Evolutionary conservation across 495 filamentous ascomycete species (phyloP).

Genomic region (Neurospora pannonica): DNA sequence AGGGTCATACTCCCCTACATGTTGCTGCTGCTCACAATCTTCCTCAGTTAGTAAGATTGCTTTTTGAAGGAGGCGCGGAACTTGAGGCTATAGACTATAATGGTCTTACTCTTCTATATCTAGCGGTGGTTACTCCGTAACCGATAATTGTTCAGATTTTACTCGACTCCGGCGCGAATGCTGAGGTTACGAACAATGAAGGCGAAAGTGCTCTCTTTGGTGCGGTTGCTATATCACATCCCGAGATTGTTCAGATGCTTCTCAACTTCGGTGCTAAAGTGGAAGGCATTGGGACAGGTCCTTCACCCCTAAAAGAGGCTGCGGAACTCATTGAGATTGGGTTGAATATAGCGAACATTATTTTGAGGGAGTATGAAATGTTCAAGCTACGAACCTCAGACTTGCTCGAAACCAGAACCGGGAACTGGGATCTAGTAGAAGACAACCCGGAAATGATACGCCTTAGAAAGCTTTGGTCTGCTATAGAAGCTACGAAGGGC

Average conservation of each 20-base stretch:
- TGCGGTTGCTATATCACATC: fast-evolving
- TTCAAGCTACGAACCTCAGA: background rate
- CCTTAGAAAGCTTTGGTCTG: fast-evolving
- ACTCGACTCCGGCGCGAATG: background rate
- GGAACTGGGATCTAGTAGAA: fast-evolving
- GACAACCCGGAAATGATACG: background rate
- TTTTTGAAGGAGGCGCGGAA: background rate
- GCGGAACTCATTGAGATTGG: background rate
- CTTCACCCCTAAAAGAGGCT: background rate
- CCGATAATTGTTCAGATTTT: background rate
- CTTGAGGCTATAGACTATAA: background rate
- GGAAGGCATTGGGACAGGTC: background rate
- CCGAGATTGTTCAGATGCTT: background rate
- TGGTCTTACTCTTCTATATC: too few relatives aligned
- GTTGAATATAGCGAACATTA: fast-evolving
- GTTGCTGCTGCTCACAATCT: fast-evolving
- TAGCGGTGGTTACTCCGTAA: fast-evolving
- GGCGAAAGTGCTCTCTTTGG: background rate
- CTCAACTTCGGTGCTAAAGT: background rate
- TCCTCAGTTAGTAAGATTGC: background rate
- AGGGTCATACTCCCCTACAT: background rate
- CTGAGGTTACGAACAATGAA: background rate
- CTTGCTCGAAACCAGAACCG: background rate
- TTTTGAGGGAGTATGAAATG: background rate
- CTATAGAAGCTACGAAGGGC: too few relatives aligned